A percentile compares a stretch with the other conserved stretches of the same genome.
These are phyloP conservation scores for Bonia amplexicaulis DNA, from an alignment of 176 grass and related monocot species.

Conservation along the genomic window DNA sequence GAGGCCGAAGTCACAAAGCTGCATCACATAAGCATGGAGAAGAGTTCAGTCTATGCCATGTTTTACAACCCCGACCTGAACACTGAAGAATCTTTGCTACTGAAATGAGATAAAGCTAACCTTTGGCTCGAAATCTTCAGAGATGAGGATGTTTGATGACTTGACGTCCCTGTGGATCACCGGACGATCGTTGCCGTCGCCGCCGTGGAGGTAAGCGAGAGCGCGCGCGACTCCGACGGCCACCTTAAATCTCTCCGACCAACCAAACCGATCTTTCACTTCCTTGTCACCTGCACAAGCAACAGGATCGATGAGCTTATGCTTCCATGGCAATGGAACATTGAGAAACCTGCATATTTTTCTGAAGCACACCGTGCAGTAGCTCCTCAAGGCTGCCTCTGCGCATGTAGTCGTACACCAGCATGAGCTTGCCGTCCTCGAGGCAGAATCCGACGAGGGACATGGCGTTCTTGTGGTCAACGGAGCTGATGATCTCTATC, in stretches of 20 bases:
- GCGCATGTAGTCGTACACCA: slow-evolving; percentile 81
- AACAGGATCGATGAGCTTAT: neutral
- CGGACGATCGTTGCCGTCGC: slow-evolving; percentile 10
- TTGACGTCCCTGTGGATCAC: slow-evolving; percentile 90
- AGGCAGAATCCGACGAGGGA: slow-evolving; percentile 65
- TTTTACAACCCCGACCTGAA: neutral
- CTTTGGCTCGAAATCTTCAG: slow-evolving; percentile 64
- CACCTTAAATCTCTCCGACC: slow-evolving; percentile 72
- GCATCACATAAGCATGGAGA: neutral
- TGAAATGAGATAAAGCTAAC: slow-evolving; percentile 16
- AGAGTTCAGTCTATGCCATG: neutral
- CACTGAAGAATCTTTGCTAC: neutral
- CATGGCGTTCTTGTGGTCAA: slow-evolving; percentile 60
- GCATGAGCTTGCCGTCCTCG: slow-evolving; percentile 48
- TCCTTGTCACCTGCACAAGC: slow-evolving; percentile 35
- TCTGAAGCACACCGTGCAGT: slow-evolving; percentile 44
- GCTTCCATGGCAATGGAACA: neutral
- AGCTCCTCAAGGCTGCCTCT: slow-evolving; percentile 84
- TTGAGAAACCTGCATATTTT: neutral
- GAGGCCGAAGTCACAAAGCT: slow-evolving; percentile 86
- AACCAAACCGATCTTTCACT: slow-evolving; percentile 30
- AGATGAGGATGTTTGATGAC: slow-evolving; percentile 86
- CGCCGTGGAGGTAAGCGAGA: slow-evolving; percentile 54
- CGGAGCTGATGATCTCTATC: slow-evolving; percentile 59
- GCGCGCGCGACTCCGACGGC: slow-evolving; percentile 56